A percentile compares a stretch with the other conserved stretches of the same genome.
These are phyloP conservation scores for Yarrowia bubula DNA, from an alignment of 805 yeast species.

Conservation along the genomic window DNA sequence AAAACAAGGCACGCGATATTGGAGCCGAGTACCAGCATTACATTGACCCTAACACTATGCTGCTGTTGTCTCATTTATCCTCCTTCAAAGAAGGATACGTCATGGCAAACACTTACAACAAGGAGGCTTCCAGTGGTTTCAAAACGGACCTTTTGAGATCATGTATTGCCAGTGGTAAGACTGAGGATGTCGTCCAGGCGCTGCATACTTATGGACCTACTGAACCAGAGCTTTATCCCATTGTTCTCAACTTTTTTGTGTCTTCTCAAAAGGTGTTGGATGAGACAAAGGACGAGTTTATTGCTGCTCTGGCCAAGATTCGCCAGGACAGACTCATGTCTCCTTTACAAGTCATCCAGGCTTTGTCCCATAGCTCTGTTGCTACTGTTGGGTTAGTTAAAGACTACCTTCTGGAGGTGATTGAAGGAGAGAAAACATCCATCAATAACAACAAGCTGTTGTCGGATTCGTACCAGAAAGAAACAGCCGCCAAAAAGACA, in stretches of 20 bases:
- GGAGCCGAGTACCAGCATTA: constrained; percentile 48
- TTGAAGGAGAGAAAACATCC: constrained; percentile 59
- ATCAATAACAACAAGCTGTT: constrained; percentile 67
- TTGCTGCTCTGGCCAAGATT: constrained; percentile 54
- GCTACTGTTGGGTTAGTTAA: constrained; percentile 72
- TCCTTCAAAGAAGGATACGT: constrained; percentile 37
- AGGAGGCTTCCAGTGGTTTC: constrained; percentile 38
- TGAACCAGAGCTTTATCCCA: constrained; percentile 63
- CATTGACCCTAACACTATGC: constrained; percentile 55
- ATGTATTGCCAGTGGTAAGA: constrained; percentile 56
- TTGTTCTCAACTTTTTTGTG: constrained; percentile 62
- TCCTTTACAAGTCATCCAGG: constrained; percentile 73
- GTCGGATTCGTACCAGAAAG: constrained; percentile 63
- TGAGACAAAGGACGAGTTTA: constrained; percentile 52
- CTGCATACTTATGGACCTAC: constrained; percentile 58
- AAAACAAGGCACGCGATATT: constrained; percentile 57
- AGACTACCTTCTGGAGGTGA: constrained; percentile 60
- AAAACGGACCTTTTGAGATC: constrained; percentile 68
- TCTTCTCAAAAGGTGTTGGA: constrained; percentile 53
- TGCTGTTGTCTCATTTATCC: constrained; percentile 55
- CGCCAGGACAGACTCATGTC: constrained; percentile 56
- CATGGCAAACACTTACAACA: constrained; percentile 36
- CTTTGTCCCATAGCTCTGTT: constrained; percentile 58
- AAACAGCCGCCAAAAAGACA: constrained; percentile 54
- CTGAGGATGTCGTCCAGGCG: constrained; percentile 55